Percentiles rank a stretch among this genome's conserved stretches.
Conservation (phyloP, 306 rosid species). For the Ceratonia siliqua region DNA sequence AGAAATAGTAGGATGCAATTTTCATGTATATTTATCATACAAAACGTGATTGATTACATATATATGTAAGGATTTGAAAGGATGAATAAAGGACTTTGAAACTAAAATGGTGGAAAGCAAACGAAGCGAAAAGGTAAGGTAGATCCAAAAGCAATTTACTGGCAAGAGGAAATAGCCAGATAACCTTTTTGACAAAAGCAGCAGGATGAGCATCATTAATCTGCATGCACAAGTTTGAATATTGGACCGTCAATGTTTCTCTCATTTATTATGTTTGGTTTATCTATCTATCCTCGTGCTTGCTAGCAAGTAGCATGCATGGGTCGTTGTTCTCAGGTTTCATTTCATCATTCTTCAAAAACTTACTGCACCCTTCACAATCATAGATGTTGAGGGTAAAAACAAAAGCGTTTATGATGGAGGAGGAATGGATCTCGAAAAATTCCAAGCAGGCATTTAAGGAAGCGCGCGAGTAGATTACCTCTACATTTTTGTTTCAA, state of each 20-base stretch:
- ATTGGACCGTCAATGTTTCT: slow-evolving; percentile 3
- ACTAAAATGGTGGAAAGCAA: background rate
- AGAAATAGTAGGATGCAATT: no score
- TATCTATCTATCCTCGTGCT: background rate
- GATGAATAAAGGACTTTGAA: no score
- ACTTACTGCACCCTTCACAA: slow-evolving; percentile 9
- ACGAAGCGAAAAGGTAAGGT: background rate
- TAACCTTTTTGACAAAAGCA: slow-evolving; percentile 12
- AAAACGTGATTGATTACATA: background rate
- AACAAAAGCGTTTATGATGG: background rate
- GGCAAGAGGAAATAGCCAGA: background rate
- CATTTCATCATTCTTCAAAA: background rate
- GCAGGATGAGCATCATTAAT: slow-evolving; percentile 2
- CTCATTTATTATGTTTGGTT: background rate
- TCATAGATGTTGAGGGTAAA: no score
- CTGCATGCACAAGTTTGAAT: slow-evolving; percentile 5
- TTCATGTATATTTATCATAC: background rate
- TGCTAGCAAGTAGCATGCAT: no score
- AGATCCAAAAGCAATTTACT: background rate
- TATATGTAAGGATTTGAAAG: no score
- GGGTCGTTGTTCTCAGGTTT: background rate
- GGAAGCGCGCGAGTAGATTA: slow-evolving; percentile 11
- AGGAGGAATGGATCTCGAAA: slow-evolving; percentile 26
- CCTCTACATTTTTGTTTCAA: slow-evolving; percentile 16
- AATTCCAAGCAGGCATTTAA: background rate